Evolutionary conservation across 2,329 filamentous ascomycete genomes (phyloP), one percentile per base, ranked within the genome.

Genomic region (Pseudogymnoascus sp.): DNA sequence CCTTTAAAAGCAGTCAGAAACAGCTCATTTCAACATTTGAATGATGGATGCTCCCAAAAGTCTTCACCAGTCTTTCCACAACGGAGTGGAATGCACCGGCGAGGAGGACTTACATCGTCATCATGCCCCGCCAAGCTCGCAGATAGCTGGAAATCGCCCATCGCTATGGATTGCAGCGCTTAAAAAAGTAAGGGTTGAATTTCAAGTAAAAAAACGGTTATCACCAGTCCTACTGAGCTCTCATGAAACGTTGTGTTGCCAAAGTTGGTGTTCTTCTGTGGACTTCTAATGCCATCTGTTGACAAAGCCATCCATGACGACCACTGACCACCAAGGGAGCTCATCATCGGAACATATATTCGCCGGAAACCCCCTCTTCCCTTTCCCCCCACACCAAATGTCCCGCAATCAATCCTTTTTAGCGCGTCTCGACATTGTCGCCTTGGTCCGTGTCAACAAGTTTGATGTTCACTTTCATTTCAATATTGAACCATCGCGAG

Each of bases 131-230:
- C 80, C 68, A 99, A 83, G 73, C 91, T 89, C 69, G 93, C 92
- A 66, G 95, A 96, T 72, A 99, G 86, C 83, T 93, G 96, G 82
- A 91, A 97, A 74, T 92, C 88, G 76, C 82, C 80, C 89, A 93
- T 93, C 70, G 68, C 69, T 64, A 60, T 38, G 40, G 19, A 33
- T 53, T 50, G 8, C n/a, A 53, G 47, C 19, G 4, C 19, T 53
- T 53, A 13, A 53, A 53, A 50, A 31, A 31, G 8, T 26, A 31
- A 31, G 47, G 47, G 26, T 53, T 33, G n/a, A 19, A 53, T 53
- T 31, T 31, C 26, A 31, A 53, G 47, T 53, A 3, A 33, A 31
- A 53, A 31, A 8, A 6, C n/a, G 3, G 29, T 16, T 19, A 33
- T 10, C 4, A 11, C 8, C 26, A 53, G 47, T 53, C 26, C 47